Percentiles rank a stretch among this genome's conserved stretches.
phyloP scores from a whole-genome alignment of 2,329 filamentous ascomycete species.

The Domatiomyces catenatus region DNA sequence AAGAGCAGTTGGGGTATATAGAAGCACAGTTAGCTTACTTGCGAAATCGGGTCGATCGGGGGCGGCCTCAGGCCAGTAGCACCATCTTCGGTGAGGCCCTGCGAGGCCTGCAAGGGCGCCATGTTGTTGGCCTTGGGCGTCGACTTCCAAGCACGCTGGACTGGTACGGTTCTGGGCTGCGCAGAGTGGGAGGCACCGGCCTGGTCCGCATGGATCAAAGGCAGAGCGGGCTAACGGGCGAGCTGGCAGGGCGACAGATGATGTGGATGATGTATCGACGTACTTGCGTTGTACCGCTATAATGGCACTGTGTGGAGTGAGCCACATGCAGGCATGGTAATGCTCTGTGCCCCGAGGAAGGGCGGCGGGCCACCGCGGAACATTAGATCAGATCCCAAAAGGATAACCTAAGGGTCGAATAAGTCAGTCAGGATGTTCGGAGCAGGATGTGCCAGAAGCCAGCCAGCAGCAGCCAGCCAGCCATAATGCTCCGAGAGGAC shows the following conservation, averaged over 20 bases:
- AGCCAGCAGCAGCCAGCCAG: too few relatives aligned
- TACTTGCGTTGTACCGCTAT: background rate
- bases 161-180: background rate
- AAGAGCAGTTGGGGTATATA: background rate
- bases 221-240: background rate
- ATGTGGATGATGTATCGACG: background rate
- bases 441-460: too few relatives aligned
- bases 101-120: background rate
- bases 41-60: conserved; percentile 1
- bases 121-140: background rate
- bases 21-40: background rate
- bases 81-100: background rate
- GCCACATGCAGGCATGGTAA: background rate
- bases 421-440: too few relatives aligned
- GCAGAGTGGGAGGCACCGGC: background rate
- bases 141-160: background rate
- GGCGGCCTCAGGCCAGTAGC: background rate
- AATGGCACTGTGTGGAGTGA: background rate
- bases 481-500: too few relatives aligned
- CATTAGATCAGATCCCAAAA: background rate
- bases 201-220: background rate
- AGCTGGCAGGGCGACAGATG: background rate
- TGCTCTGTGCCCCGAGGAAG: background rate
- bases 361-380: background rate
- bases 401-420: background rate